These are phyloP conservation scores for Penicillium subrubescens DNA, from an alignment of 495 filamentous ascomycete species.

Conservation along the genomic window DNA sequence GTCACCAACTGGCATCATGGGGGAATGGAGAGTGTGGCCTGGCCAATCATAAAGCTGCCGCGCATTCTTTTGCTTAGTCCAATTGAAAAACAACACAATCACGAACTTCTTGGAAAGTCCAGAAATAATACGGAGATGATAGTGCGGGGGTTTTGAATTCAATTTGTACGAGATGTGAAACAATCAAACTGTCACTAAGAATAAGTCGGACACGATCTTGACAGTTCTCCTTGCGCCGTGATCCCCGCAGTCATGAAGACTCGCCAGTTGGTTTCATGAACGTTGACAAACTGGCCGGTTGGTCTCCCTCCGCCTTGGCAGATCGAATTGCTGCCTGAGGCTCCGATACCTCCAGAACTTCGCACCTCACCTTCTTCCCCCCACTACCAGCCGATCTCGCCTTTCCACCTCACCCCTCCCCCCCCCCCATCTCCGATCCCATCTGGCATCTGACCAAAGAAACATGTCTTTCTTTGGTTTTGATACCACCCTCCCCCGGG, in stretches of 20 bases:
- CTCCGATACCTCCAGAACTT: conserved; percentile 21
- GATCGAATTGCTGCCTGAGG: conserved; percentile 10
- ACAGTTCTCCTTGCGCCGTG: not conserved
- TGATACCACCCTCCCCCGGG: conserved; percentile 65
- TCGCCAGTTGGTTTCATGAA: not conserved
- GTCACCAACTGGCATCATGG: not conserved
- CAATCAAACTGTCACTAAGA: not conserved
- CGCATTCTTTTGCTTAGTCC: not conserved
- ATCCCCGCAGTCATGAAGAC: not conserved
- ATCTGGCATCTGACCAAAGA: conserved; percentile 24
- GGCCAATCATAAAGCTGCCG: not conserved
- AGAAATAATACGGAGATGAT: not conserved
- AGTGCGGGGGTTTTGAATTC: not conserved
- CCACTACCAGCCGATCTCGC: conserved; percentile 9
- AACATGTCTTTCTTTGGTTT: conserved; percentile 88
- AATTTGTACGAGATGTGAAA: not conserved
- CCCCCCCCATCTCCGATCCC: conserved; percentile 16
- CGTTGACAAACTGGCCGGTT: not conserved
- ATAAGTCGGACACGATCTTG: not conserved
- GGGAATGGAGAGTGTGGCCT: not conserved
- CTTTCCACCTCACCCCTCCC: conserved; percentile 11
- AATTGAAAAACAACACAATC: not conserved
- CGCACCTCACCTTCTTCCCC: conserved; percentile 12
- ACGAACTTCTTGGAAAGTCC: not conserved
- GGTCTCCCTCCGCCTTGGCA: conserved; percentile 11